Evolutionary conservation across 345 rosid genomes (phyloP).

Genomic region (Stellera chamaejasme): DNA sequence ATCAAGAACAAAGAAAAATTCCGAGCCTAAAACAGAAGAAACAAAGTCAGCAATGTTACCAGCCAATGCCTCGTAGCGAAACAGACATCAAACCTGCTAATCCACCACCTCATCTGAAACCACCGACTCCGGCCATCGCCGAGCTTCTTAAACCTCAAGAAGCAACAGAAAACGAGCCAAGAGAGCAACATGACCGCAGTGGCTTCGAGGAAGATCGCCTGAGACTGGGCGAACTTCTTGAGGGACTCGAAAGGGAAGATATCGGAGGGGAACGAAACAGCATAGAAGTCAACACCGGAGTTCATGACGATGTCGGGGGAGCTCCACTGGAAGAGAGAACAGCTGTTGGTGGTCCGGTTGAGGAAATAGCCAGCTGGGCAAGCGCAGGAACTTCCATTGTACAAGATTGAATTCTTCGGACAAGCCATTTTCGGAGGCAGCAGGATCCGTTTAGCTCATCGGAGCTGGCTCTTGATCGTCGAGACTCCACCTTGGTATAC

Average conservation of each 20-base stretch:
- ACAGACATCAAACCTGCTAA: conserved; percentile 81
- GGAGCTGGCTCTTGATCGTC: too few relatives aligned
- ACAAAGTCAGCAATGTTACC: conserved; percentile 28
- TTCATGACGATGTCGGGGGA: conserved; percentile 29
- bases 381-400: conserved; percentile 69
- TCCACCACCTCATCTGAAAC: conserved; percentile 90
- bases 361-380: conserved; percentile 63
- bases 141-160: conserved; percentile 63
- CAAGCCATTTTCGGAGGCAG: conserved; percentile 18
- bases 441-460: too few relatives aligned
- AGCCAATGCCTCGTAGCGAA: conserved; percentile 96
- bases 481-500: too few relatives aligned
- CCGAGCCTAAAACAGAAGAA: background rate
- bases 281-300: conserved; percentile 38
- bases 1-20: background rate
- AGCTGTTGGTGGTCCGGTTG: conserved; percentile 34
- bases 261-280: conserved; percentile 46
- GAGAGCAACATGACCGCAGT: conserved; percentile 57
- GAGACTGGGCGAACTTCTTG: conserved; percentile 76
- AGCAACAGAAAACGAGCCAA: conserved; percentile 68
- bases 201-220: conserved; percentile 91
- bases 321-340: conserved; percentile 36
- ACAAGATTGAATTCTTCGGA: conserved; percentile 46
- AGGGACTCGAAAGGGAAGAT: conserved; percentile 68
- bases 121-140: conserved; percentile 62